phyloP scores from a whole-genome alignment of 2,329 filamentous ascomycete species.

The Fusarium praegraminearum region DNA sequence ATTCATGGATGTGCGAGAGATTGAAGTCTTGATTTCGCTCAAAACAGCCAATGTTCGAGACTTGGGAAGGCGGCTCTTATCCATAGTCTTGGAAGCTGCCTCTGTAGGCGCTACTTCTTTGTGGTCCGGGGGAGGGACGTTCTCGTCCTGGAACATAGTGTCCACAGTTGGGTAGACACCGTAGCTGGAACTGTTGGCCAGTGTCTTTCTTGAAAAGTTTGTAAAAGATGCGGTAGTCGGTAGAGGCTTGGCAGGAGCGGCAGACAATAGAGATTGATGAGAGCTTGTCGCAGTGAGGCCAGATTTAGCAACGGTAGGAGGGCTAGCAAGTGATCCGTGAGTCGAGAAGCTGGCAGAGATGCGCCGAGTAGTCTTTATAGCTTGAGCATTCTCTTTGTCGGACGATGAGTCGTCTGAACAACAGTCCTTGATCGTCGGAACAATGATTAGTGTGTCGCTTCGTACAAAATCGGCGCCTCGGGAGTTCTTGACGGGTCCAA shows the following conservation, averaged over 20 bases:
- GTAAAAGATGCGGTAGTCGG: conserved; percentile 34
- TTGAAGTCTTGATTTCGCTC: conserved; percentile 59
- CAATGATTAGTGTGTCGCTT: conserved; percentile 52
- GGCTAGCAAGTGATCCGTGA: conserved; percentile 43
- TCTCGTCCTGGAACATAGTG: conserved; percentile 46
- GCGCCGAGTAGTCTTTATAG: conserved; percentile 40
- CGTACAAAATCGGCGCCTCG: conserved; percentile 53
- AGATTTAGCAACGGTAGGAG: conserved; percentile 50
- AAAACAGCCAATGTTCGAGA: conserved; percentile 61
- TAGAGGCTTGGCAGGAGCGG: conserved; percentile 21
- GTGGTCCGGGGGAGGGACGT: conserved; percentile 33
- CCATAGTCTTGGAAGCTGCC: not conserved
- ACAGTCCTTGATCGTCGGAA: conserved; percentile 54
- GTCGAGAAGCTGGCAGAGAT: conserved; percentile 51
- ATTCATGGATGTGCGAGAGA: conserved; percentile 53
- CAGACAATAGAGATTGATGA: conserved; percentile 17
- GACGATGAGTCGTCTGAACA: conserved; percentile 36
- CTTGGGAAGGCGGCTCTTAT: conserved; percentile 54
- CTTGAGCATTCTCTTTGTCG: conserved; percentile 11
- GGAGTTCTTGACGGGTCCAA: conserved; percentile 55
- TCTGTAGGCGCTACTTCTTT: conserved; percentile 4
- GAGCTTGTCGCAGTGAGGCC: conserved; percentile 44
- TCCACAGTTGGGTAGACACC: conserved; percentile 24
- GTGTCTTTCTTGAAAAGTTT: conserved; percentile 18
- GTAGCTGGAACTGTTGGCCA: conserved; percentile 30